Evolutionary conservation across 2,329 filamentous ascomycete species (phyloP).

Genomic region (Aspergillus costaricaensis): DNA sequence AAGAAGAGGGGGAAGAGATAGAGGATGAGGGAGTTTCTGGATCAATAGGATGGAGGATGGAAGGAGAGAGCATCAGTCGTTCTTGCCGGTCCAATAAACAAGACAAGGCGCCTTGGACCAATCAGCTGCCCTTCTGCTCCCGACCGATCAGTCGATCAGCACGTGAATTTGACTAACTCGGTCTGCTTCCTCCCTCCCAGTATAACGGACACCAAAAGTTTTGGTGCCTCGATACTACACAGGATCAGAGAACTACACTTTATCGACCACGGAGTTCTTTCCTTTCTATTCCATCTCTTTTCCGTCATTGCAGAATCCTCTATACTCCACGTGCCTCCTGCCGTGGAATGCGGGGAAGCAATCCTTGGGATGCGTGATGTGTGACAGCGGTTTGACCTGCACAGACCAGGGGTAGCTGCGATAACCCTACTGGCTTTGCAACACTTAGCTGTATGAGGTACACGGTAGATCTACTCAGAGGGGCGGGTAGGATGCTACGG

Average conservation of each 20-base stretch:
- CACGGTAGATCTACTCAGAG: no score
- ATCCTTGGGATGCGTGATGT: background rate
- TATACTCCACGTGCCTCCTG: background rate
- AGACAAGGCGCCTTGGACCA: background rate
- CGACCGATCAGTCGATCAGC: constrained; percentile 5
- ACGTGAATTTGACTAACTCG: background rate
- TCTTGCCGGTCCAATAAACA: constrained; percentile 20
- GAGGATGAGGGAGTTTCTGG: constrained; percentile 9
- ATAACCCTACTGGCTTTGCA: background rate
- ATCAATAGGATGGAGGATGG: background rate
- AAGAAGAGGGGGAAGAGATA: constrained; percentile 1
- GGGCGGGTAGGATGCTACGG: no score
- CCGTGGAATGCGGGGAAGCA: constrained; percentile 6
- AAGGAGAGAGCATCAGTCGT: constrained; percentile 2
- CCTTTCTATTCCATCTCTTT: background rate
- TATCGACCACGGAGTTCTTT: background rate
- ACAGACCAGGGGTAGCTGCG: background rate
- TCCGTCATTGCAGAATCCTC: background rate
- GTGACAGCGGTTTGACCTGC: background rate
- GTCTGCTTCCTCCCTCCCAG: background rate
- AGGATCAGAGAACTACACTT: background rate
- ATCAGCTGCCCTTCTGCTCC: constrained; percentile 10
- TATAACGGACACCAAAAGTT: background rate
- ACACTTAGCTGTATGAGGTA: no score
- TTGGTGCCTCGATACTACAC: background rate